phyloP scores from a whole-genome alignment of 441 rosid genomes.

The Breynia disticha region DNA sequence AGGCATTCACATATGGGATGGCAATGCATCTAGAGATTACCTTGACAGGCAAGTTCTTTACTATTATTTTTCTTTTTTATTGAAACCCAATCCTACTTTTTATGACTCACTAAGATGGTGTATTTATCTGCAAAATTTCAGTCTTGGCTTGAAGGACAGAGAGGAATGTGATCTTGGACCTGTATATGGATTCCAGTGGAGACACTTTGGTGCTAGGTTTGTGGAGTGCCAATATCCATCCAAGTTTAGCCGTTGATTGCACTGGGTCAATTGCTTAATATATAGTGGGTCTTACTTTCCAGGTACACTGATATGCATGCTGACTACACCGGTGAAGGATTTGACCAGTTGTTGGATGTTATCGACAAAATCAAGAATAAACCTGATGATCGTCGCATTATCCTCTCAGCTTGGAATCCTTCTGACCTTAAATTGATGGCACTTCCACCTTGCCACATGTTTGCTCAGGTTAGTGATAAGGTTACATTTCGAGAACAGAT shows the following conservation, averaged over 20 bases:
- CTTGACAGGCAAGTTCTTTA: constrained; percentile 46
- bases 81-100: not conserved
- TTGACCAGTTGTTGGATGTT: constrained; percentile 79
- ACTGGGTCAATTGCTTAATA: not conserved
- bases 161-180: constrained; percentile 90
- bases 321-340: constrained; percentile 79
- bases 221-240: constrained; percentile 12
- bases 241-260: not conserved
- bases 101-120: constrained; percentile 9
- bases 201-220: constrained; percentile 89
- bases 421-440: constrained; percentile 83
- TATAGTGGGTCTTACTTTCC: constrained; percentile 4
- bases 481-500: not conserved
- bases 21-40: constrained; percentile 88
- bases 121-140: constrained; percentile 21
- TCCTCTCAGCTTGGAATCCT: constrained; percentile 94
- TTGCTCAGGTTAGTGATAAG: constrained; percentile 52
- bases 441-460: constrained; percentile 97
- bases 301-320: constrained; percentile 82
- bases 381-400: constrained; percentile 71
- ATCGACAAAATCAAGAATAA: constrained; percentile 72
- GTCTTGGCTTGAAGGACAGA: constrained; percentile 58
- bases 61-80: not conserved
- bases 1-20: constrained; percentile 84
- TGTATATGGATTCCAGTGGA: constrained; percentile 90